Evolutionary conservation across 1,284 basidiomycete species (phyloP).

Genomic region (Bjerkandera adusta): DNA sequence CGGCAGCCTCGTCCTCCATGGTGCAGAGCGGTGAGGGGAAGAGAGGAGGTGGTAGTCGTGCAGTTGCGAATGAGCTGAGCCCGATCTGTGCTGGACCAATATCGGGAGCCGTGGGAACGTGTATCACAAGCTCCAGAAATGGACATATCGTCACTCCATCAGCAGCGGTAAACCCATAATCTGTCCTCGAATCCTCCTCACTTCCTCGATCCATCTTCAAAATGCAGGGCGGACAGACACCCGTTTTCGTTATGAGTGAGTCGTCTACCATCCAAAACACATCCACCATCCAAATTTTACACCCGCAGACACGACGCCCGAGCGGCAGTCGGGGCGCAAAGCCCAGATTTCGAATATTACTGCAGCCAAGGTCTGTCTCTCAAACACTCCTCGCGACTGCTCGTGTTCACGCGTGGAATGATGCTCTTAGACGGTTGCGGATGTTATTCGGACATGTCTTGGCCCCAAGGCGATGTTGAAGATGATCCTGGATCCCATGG

Average conservation of each 20-base stretch:
- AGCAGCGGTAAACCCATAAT: no score
- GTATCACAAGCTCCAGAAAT: no score
- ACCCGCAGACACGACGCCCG: slow-evolving; percentile 83
- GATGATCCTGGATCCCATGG: slow-evolving; percentile 99
- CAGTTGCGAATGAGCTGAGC: no score
- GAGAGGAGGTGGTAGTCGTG: no score
- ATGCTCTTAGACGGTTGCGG: slow-evolving; percentile 81
- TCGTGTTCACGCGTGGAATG: slow-evolving; percentile 9
- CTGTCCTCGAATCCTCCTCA: no score
- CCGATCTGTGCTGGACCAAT: no score
- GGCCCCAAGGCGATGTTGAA: slow-evolving; percentile 99
- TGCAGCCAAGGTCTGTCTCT: slow-evolving; percentile 80
- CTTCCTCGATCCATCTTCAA: slow-evolving; percentile 12
- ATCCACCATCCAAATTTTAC: slow-evolving; percentile 20
- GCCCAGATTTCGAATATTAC: slow-evolving; percentile 98
- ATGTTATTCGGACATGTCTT: slow-evolving; percentile 97
- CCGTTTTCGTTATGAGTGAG: slow-evolving; percentile 75
- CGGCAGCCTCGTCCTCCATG: slow-evolving; percentile 78
- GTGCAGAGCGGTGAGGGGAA: background rate
- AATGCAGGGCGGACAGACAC: slow-evolving; percentile 58
- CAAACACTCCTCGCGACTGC: background rate
- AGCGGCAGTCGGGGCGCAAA: slow-evolving; percentile 92
- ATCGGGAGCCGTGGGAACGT: no score
- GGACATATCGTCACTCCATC: no score
- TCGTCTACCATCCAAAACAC: background rate